Evolutionary conservation across 306 rosid species (phyloP).

Genomic region (Styphnolobium japonicum): DNA sequence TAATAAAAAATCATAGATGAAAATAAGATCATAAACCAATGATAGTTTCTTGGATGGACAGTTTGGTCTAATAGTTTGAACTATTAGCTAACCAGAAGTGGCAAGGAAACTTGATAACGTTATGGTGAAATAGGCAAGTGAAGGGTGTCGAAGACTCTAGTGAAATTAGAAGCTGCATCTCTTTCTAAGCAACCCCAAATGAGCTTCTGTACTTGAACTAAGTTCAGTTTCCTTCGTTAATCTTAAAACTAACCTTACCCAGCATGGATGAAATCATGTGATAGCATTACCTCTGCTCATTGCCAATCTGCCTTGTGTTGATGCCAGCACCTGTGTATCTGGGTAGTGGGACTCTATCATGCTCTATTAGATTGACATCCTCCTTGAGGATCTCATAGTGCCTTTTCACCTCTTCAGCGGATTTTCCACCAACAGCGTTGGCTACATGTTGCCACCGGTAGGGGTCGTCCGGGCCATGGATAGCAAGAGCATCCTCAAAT

Average conservation of each 20-base stretch:
- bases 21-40: background rate
- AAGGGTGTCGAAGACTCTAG: too few species aligned
- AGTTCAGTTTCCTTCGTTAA: too few species aligned
- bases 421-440: conserved; percentile 80
- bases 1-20: too few species aligned
- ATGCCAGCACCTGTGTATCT: conserved; percentile 44
- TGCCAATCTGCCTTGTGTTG: conserved; percentile 30
- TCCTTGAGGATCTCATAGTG: conserved; percentile 80
- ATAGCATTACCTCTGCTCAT: conserved; percentile 53
- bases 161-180: too few species aligned
- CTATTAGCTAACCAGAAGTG: conserved; percentile 4
- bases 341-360: conserved; percentile 70
- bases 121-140: background rate
- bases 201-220: too few species aligned
- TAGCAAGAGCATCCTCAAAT: conserved; percentile 89
- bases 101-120: background rate
- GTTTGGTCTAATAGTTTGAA: conserved; percentile 8
- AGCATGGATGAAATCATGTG: background rate
- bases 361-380: conserved; percentile 73
- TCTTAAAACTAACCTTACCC: too few species aligned
- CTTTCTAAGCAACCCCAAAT: too few species aligned
- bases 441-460: conserved; percentile 90
- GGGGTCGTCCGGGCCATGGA: conserved; percentile 73
- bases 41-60: conserved; percentile 15
- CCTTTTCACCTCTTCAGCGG: conserved; percentile 65